Conservation (phyloP, 2,329 filamentous ascomycete genomes). For the Clarireedia monteithiana region DNA sequence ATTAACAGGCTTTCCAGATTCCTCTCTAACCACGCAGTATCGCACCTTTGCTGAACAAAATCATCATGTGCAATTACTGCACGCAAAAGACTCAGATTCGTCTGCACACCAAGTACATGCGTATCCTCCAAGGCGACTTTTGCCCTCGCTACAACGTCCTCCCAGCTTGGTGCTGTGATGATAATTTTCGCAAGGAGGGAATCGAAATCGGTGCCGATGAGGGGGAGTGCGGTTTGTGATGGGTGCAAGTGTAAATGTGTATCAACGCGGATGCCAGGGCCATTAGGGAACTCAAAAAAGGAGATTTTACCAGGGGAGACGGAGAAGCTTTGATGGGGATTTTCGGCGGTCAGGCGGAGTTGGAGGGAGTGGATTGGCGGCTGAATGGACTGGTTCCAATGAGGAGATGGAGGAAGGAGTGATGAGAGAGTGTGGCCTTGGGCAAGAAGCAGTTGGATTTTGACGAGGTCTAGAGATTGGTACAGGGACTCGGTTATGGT, state of each 20-base stretch:
- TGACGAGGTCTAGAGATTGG: constrained; percentile 26
- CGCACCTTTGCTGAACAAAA: constrained; percentile 40
- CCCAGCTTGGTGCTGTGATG: constrained; percentile 41
- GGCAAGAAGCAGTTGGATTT: constrained; percentile 31
- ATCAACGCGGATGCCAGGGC: constrained; percentile 44
- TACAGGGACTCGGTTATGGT: constrained; percentile 33
- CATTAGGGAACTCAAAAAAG: constrained; percentile 44
- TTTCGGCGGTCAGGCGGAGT: constrained; percentile 37
- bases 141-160: constrained; percentile 44
- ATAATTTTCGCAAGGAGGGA: constrained; percentile 40
- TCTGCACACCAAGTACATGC: constrained; percentile 47
- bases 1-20: constrained; percentile 29
- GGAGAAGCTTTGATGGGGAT: constrained; percentile 38
- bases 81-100: constrained; percentile 46
- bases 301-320: constrained; percentile 53
- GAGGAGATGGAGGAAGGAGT: constrained; percentile 28
- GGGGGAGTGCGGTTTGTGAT: constrained; percentile 25
- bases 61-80: constrained; percentile 44
- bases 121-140: constrained; percentile 48
- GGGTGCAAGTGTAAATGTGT: constrained; percentile 30
- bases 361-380: constrained; percentile 34
- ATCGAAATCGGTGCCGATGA: constrained; percentile 41
- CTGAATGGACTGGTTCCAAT: constrained; percentile 26
- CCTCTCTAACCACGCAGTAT: constrained; percentile 51
- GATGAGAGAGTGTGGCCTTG: constrained; percentile 26